Percentiles rank a stretch among this genome's conserved stretches.
These are phyloP conservation scores for Pharus latifolius DNA, from an alignment of 176 grass and related monocot species.

Conservation along the genomic window DNA sequence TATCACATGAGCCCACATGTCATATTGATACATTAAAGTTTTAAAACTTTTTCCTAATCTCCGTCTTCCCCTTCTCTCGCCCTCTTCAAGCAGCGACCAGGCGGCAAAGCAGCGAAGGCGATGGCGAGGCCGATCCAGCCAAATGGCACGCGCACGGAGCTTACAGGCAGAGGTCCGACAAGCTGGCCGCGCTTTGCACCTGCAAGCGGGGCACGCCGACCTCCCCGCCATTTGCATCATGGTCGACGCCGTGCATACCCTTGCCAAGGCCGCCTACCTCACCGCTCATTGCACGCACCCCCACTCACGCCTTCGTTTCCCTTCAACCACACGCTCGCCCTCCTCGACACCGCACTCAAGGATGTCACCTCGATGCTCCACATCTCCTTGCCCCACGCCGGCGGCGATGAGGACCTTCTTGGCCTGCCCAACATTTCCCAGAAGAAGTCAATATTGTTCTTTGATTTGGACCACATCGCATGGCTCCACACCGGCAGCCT, in stretches of 20 bases:
- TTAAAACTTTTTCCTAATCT: too few relatives aligned
- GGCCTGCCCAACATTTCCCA: constrained; percentile 68
- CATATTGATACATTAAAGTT: too few relatives aligned
- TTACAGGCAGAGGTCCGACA: constrained; percentile 50
- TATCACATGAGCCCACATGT: too few relatives aligned
- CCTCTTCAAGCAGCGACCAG: too few relatives aligned
- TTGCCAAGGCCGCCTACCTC: constrained; percentile 42
- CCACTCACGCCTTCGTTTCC: constrained; percentile 33
- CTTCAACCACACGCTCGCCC: constrained; percentile 41
- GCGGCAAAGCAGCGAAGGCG: too few relatives aligned
- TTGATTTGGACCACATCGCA: constrained; percentile 68
- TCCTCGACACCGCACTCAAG: constrained; percentile 60
- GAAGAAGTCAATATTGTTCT: constrained; percentile 57
- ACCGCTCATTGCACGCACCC: constrained; percentile 41
- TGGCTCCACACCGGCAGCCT: constrained; percentile 42
- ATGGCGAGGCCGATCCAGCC: constrained; percentile 82
- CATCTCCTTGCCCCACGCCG: constrained; percentile 38
- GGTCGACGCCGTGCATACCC: constrained; percentile 35
- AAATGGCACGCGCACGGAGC: constrained; percentile 41
- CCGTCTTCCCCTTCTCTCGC: too few relatives aligned
- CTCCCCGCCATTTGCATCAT: constrained; percentile 61
- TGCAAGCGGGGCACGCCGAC: constrained; percentile 70
- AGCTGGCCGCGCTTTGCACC: constrained; percentile 67
- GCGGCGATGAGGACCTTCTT: constrained; percentile 24
- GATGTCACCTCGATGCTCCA: constrained; percentile 73